Percentiles rank a stretch among this genome's conserved stretches.
Evolutionary conservation across 257 asterid genomes (phyloP).

Genomic region (Nicotiana knightiana): DNA sequence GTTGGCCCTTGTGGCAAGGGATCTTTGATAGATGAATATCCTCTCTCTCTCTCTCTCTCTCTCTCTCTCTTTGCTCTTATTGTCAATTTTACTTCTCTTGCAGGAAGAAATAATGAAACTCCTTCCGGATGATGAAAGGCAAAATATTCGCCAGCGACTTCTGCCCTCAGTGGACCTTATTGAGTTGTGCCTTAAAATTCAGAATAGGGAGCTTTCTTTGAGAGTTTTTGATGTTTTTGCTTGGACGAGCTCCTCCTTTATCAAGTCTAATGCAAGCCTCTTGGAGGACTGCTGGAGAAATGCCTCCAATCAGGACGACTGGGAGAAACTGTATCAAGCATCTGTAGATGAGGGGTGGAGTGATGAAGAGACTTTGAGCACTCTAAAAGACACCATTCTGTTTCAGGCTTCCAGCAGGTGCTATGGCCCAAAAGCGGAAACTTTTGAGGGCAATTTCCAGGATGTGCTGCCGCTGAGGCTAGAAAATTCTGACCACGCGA

Average conservation of each 20-base stretch:
- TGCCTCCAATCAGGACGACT: constrained; percentile 83
- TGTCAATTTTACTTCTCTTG: constrained; percentile 9
- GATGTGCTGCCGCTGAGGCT: constrained; percentile 64
- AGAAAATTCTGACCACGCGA: constrained; percentile 29
- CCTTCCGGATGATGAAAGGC: constrained; percentile 54
- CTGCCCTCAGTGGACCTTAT: constrained; percentile 79
- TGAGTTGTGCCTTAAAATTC: constrained; percentile 61
- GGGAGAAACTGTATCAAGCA: constrained; percentile 55
- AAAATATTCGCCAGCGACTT: constrained; percentile 42
- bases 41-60: not conserved
- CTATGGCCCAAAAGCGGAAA: constrained; percentile 62
- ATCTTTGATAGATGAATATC: not conserved
- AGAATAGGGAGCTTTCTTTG: constrained; percentile 47
- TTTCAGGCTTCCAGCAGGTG: constrained; percentile 76
- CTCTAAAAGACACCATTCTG: constrained; percentile 54
- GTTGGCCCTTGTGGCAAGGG: not conserved
- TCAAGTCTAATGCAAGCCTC: constrained; percentile 56
- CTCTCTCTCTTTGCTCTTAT: not conserved
- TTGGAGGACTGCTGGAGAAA: constrained; percentile 96
- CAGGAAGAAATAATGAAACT: constrained; percentile 70
- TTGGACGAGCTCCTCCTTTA: constrained; percentile 79
- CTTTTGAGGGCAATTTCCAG: constrained; percentile 58
- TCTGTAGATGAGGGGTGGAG: constrained; percentile 73
- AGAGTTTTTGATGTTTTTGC: constrained; percentile 78
- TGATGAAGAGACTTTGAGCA: constrained; percentile 54